These are phyloP conservation scores for Trichosanthes truncata DNA, from an alignment of 306 rosid species.

Conservation along the genomic window DNA sequence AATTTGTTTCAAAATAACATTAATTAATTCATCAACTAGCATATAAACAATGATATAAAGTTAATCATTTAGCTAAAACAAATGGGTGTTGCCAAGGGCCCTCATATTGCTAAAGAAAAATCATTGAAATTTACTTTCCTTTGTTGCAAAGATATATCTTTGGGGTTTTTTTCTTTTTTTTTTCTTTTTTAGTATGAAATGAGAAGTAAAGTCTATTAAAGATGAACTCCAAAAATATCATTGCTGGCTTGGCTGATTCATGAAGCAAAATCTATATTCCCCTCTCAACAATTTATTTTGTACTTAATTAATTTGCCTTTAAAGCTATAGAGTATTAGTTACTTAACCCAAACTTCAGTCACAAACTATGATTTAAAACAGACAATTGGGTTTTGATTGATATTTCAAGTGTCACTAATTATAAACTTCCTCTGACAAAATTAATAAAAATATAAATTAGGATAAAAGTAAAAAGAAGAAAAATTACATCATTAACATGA, in stretches of 20 bases:
- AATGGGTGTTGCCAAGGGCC: too few species aligned
- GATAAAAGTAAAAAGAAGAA: too few species aligned
- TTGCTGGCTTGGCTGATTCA: background rate
- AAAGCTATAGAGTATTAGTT: background rate
- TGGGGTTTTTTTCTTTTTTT: too few species aligned
- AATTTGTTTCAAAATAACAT: too few species aligned
- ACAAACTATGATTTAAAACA: background rate
- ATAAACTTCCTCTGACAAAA: too few species aligned
- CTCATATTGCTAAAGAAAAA: too few species aligned
- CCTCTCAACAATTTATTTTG: background rate
- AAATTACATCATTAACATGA: too few species aligned
- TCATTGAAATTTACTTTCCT: background rate
- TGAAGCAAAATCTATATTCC: background rate
- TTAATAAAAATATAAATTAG: too few species aligned
- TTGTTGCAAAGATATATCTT: background rate
- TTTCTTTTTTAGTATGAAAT: background rate
- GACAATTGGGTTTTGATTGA: background rate
- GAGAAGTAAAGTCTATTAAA: background rate
- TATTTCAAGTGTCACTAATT: too few species aligned
- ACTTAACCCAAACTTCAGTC: background rate
- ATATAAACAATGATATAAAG: background rate
- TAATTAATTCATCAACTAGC: too few species aligned
- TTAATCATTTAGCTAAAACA: background rate
- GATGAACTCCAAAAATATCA: background rate
- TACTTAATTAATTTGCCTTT: background rate